Base-by-base conservation (phyloP, 2,329 filamentous ascomycete genomes). In the Fusarium acutatum region DNA sequence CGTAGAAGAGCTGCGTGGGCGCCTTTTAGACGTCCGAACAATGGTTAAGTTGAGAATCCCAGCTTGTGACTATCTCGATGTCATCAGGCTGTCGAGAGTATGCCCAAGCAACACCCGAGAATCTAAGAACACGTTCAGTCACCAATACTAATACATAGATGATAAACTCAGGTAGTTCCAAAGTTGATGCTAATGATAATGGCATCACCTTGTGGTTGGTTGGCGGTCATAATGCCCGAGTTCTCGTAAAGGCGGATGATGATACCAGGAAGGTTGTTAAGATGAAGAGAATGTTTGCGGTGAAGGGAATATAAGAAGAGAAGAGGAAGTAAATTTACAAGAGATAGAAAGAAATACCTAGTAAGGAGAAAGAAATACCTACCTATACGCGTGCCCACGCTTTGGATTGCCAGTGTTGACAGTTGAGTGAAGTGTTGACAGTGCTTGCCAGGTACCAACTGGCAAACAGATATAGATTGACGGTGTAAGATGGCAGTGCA, bases 171-270 rank as follows among this genome's bases (percentile, higher is more conserved):
- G 76, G 85, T 87, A 0, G 86, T 87, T 1, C 85, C 85, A 47
- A 87, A 86, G 37, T 87, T 85, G 12, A 87, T 81, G 0, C 84
- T 82, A 20, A 86, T 73, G 17, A 84, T 68, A 6, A 85, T 75
- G 10, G n/a, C 28, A 60, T 79, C 67, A 5, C 67, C 41, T 10
- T 15, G 47, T 5, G 47, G 56, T 20, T 52, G 4, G 22, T 41
- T 37, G 1, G 56, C 15, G 13, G 54, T 1, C 66, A 75, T 75
- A 7, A 12, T 72, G n/a, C 12, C n/a, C 2, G 14, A 22, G 24
- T 9, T 28, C 8, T 20, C 7, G 34, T 17, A 22, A 26, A 26
- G 24, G 20, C n/a, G 26, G 13, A 26, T 26, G n/a, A 44, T 37
- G 24, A 22, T 9, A n/a, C 7, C 20, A 26, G 18, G n/a, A 17